Percentiles rank a stretch among this genome's conserved stretches.
phyloP scores from a whole-genome alignment of 2,329 filamentous ascomycete species.

The Sarocladium brachiariae region DNA sequence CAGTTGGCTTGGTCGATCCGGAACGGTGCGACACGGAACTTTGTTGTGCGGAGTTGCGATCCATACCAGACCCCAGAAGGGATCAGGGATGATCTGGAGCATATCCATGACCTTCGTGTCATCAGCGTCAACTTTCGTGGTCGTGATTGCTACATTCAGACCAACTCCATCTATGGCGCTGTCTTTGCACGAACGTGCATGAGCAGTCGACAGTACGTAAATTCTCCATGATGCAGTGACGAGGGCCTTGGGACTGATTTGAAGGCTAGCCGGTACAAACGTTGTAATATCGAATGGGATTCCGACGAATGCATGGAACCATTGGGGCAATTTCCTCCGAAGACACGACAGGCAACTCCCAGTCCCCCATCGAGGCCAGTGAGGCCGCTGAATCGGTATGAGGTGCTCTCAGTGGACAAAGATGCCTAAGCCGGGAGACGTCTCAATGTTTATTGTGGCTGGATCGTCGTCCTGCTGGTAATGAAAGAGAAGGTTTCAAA shows the following conservation, averaged over 20 bases:
- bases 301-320: slow-evolving; percentile 65
- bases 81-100: slow-evolving; percentile 68
- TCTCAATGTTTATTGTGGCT: too few species aligned
- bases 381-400: slow-evolving; percentile 52
- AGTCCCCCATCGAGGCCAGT: slow-evolving; percentile 25
- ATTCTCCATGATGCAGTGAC: not conserved
- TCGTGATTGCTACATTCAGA: slow-evolving; percentile 60
- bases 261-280: slow-evolving; percentile 56
- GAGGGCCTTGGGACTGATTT: not conserved
- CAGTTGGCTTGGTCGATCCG: slow-evolving; percentile 59
- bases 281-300: slow-evolving; percentile 63
- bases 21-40: slow-evolving; percentile 64
- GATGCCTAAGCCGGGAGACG: not conserved
- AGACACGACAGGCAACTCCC: slow-evolving; percentile 16
- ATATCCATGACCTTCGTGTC: slow-evolving; percentile 73
- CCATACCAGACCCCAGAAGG: slow-evolving; percentile 52
- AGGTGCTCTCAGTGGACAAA: slow-evolving; percentile 45
- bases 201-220: slow-evolving; percentile 53
- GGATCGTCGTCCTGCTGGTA: too few species aligned
- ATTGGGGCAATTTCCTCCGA: slow-evolving; percentile 26
- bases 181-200: slow-evolving; percentile 73
- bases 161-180: slow-evolving; percentile 71
- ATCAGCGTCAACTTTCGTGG: slow-evolving; percentile 55
- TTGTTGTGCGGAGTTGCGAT: slow-evolving; percentile 58
- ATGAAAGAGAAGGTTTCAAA: too few species aligned